Evolutionary conservation across 495 filamentous ascomycete genomes (phyloP), one percentile per base, ranked within the genome.

Genomic region (Pyronema domesticum): DNA sequence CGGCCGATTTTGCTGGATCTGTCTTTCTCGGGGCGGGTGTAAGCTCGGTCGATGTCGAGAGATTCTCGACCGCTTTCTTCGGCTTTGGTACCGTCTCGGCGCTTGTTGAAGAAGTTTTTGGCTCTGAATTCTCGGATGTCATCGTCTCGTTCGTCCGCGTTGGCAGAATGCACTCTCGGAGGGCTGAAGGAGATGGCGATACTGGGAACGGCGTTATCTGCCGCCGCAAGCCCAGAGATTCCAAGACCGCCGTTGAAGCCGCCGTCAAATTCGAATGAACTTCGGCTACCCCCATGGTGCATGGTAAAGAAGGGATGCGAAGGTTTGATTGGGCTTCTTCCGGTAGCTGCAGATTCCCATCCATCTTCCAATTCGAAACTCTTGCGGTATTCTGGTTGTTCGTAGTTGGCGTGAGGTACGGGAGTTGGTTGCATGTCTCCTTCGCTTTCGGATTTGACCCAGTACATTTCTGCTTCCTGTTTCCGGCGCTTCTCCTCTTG

Each of bases 111-210:
- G 6, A 64, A 53, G 14, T 54, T 63, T 34, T 64, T 64, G 0
- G 62, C 34, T 53, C 54, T 63, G 18, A 56, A 46, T 1, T 50
- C 19, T 11, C 11, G 34, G 13, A 46, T 63, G 17, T 55, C 51
- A 6, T 33, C 34, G 36, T 57, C 58, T 18, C 35, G 39, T 53
- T 58, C 55, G 18, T 60, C 47, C 42, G 54, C 5, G 30, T 46
- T 46, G 9, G 54, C 61, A n/a, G 55, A 44, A 33, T 18, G 61
- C 10, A 34, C 40, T 14, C 57, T 48, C 11, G 62, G 62, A 9
- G 62, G 62, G 18, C 61, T 64, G 45, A 65, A 42, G 9, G 58
- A 61, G 19, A 65, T 65, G 15, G 61, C 61, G 30, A 65, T 65
- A 55, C 62, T 65, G 6, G 62, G 62, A 13, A 65, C 61, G 11